Conservation (phyloP, 495 filamentous ascomycete genomes). For the Niebla homalea region DNA sequence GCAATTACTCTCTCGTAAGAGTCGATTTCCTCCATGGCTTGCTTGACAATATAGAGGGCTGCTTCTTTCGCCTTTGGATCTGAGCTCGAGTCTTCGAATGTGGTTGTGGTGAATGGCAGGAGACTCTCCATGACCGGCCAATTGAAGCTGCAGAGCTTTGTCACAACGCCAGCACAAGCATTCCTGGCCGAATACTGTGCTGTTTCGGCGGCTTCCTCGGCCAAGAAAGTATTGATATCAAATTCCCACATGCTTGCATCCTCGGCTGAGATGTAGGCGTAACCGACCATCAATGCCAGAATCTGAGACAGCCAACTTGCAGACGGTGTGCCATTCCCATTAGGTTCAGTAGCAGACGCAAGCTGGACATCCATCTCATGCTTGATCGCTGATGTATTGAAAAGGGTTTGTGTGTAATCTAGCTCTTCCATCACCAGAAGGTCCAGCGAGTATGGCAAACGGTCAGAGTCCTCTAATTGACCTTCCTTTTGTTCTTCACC, state of each 20-base stretch:
- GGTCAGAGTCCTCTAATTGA: conserved; percentile 77
- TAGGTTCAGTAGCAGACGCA: conserved; percentile 36
- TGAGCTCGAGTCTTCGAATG: conserved; percentile 42
- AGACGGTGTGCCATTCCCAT: conserved; percentile 31
- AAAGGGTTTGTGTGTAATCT: conserved; percentile 78
- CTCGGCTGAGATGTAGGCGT: conserved; percentile 84
- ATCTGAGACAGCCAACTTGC: conserved; percentile 66
- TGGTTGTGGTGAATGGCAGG: conserved; percentile 52
- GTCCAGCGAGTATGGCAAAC: conserved; percentile 89
- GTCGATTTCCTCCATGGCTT: conserved; percentile 64
- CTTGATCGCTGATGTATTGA: conserved; percentile 72
- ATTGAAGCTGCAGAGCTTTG: conserved; percentile 66
- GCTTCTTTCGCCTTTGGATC: conserved; percentile 51
- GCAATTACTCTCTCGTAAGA: conserved; percentile 57
- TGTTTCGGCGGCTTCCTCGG: conserved; percentile 90
- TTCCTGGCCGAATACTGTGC: conserved; percentile 90
- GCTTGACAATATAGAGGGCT: conserved; percentile 67
- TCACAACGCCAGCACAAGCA: conserved; percentile 76
- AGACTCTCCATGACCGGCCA: conserved; percentile 70
- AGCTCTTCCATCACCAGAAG: conserved; percentile 85
- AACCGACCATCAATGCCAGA: conserved; percentile 65
- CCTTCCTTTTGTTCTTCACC: conserved; percentile 74
- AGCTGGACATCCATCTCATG: conserved; percentile 70
- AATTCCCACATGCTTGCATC: conserved; percentile 94
- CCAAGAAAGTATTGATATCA: conserved; percentile 87